Evolutionary conservation across 257 asterid genomes (phyloP).

Genomic region (Knoxia roxburghii): DNA sequence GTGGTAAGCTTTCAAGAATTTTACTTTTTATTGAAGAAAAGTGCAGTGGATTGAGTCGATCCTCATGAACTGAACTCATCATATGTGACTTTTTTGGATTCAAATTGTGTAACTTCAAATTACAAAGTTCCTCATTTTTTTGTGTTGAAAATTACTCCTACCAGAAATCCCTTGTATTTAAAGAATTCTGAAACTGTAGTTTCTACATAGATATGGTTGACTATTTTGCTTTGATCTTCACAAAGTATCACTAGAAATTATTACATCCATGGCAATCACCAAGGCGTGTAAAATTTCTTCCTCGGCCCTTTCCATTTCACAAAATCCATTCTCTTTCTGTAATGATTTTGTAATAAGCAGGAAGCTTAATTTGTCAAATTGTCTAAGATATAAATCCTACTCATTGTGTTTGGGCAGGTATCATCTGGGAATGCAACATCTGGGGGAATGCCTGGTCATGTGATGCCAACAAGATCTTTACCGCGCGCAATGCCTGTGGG

Average conservation of each 20-base stretch:
- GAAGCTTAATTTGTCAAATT: neutral
- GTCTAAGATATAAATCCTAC: neutral
- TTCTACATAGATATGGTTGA: neutral
- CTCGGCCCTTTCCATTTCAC: neutral
- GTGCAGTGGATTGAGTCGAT: no score
- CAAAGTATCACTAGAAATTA: no score
- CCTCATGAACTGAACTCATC: neutral
- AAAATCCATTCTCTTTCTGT: neutral
- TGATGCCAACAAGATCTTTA: slow-evolving; percentile 68
- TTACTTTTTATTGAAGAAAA: no score
- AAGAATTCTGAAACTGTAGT: neutral
- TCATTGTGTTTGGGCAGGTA: slow-evolving; percentile 34
- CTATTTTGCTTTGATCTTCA: neutral
- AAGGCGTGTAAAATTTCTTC: neutral
- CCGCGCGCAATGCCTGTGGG: slow-evolving; percentile 82
- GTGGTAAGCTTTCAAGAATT: no score
- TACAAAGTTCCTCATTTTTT: neutral
- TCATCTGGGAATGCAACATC: slow-evolving; percentile 64
- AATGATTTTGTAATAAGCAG: neutral
- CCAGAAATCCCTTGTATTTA: neutral
- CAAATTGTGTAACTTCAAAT: neutral
- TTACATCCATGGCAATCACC: neutral
- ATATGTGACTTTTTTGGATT: neutral
- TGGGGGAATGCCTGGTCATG: slow-evolving; percentile 75
- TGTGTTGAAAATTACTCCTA: neutral